Conservation (phyloP, 2,329 filamentous ascomycete species). For the Talaromyces sp. region DNA sequence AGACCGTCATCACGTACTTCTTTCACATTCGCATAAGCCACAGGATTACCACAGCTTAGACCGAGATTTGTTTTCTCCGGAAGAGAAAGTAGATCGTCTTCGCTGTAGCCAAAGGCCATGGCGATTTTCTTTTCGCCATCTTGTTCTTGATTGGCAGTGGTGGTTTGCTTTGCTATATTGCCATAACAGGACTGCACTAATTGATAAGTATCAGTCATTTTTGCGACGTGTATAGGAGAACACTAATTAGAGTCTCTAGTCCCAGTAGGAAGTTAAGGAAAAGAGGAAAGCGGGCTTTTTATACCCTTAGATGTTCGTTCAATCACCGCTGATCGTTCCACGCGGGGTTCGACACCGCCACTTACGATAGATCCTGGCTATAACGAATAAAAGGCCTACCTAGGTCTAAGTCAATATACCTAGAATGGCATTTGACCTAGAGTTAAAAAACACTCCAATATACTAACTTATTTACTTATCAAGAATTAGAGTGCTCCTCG, state of each 20-base stretch:
- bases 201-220: conserved; percentile 3
- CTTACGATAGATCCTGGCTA: too few relatives aligned
- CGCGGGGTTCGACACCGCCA: too few relatives aligned
- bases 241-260: not conserved
- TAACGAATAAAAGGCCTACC: too few relatives aligned
- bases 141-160: conserved; percentile 29
- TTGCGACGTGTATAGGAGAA: not conserved
- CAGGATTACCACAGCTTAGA: conserved; percentile 52
- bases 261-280: not conserved
- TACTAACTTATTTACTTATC: too few relatives aligned
- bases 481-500: too few relatives aligned
- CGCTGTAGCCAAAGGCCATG: conserved; percentile 50
- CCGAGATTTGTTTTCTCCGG: conserved; percentile 50
- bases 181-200: conserved; percentile 7
- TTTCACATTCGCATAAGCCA: conserved; percentile 45
- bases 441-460: too few relatives aligned
- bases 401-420: too few relatives aligned
- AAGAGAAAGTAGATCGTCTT: conserved; percentile 44
- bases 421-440: too few relatives aligned
- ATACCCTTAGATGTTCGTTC: too few relatives aligned
- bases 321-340: too few relatives aligned
- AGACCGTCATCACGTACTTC: conserved; percentile 30
- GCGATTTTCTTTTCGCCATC: conserved; percentile 43
- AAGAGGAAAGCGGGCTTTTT: not conserved
- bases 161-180: conserved; percentile 6